Evolutionary conservation across 2,329 filamentous ascomycete species (phyloP).

Genomic region (Colletotrichum spinosum): DNA sequence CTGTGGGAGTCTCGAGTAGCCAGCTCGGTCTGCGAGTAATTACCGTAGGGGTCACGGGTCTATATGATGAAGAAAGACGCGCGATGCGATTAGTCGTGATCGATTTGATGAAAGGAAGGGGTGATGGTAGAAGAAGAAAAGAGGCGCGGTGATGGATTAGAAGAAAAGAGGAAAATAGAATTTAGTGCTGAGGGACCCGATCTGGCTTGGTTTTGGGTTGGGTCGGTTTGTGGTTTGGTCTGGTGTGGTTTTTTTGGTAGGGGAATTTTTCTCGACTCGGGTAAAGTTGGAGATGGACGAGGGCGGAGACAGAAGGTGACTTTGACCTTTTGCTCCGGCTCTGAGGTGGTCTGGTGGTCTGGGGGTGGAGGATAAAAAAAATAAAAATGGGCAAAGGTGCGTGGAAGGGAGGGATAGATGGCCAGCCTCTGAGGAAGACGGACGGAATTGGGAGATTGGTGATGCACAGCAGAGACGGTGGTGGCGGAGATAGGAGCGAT

Average conservation of each 20-base stretch:
- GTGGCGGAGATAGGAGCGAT: not conserved
- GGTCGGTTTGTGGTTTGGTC: not conserved
- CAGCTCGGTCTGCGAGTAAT: slow-evolving; percentile 54
- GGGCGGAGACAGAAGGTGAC: not conserved
- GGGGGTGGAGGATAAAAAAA: slow-evolving; percentile 13
- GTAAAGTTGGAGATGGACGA: slow-evolving; percentile 32
- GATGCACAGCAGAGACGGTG: not conserved
- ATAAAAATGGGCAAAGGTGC: not conserved
- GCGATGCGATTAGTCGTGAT: slow-evolving; percentile 35
- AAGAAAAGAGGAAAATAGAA: slow-evolving; percentile 28
- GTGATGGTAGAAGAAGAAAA: slow-evolving; percentile 34
- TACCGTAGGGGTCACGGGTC: slow-evolving; percentile 63
- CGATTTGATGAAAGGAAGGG: slow-evolving; percentile 20
- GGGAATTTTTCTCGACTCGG: slow-evolving; percentile 30
- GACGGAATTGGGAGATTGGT: not conserved
- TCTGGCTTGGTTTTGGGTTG: slow-evolving; percentile 36
- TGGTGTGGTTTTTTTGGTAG: not conserved
- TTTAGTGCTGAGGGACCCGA: slow-evolving; percentile 32
- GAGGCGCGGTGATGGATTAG: slow-evolving; percentile 13
- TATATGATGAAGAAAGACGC: slow-evolving; percentile 44
- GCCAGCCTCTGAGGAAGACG: not conserved
- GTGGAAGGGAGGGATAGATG: not conserved
- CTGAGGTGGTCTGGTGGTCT: slow-evolving; percentile 37
- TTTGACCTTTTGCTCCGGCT: not conserved
- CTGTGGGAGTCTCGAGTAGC: slow-evolving; percentile 49